A percentile compares a stretch with the other conserved stretches of the same genome.
Evolutionary conservation across 441 rosid genomes (phyloP).

Genomic region (Isatis lusitanica): DNA sequence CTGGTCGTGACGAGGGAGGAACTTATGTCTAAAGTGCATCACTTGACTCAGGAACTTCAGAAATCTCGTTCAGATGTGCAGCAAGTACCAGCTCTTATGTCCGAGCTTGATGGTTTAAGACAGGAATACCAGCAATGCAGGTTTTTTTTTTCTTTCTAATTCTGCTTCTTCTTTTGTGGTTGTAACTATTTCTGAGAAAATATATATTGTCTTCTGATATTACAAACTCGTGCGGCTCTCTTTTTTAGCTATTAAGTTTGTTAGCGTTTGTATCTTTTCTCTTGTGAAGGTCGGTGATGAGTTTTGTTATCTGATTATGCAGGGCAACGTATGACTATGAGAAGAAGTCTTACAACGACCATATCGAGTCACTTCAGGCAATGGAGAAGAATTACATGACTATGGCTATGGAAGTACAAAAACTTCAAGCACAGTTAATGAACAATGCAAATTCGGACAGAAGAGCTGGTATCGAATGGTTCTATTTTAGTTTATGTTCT

Average conservation of each 20-base stretch:
- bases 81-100: constrained; percentile 72
- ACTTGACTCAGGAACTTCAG: constrained; percentile 76
- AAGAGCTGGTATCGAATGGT: constrained; percentile 48
- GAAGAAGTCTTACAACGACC: constrained; percentile 85
- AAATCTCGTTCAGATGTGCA: constrained; percentile 74
- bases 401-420: constrained; percentile 91
- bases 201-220: not conserved
- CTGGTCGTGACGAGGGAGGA: constrained; percentile 78
- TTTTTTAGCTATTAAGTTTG: not conserved
- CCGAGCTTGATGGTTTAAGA: constrained; percentile 77
- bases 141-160: constrained; percentile 37
- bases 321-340: constrained; percentile 89
- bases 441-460: constrained; percentile 58
- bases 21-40: constrained; percentile 70
- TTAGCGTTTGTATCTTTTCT: not conserved
- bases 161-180: not conserved
- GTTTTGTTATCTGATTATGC: constrained; percentile 34
- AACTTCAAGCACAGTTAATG: constrained; percentile 71
- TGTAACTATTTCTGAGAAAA: constrained; percentile 9
- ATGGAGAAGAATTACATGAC: constrained; percentile 87
- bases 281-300: not conserved
- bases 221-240: not conserved
- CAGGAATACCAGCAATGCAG: constrained; percentile 96
- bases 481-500: not conserved
- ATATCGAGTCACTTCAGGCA: constrained; percentile 87